These are phyloP conservation scores for Xerocomus cyaneibrunnescens DNA, from an alignment of 1,284 basidiomycete genomes.

Conservation along the genomic window DNA sequence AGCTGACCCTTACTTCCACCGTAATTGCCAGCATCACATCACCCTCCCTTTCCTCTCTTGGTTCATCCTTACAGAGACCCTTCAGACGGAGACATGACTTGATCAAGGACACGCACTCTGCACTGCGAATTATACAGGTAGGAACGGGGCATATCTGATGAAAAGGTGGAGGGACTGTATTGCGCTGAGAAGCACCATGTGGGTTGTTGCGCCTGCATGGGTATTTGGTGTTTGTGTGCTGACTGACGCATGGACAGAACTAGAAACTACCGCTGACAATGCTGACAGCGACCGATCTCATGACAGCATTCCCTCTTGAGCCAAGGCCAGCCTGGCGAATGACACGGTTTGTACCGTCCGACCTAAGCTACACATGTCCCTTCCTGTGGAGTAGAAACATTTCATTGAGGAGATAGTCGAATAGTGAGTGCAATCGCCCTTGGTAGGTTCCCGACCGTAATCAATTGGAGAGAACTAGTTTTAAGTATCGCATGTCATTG, in stretches of 20 bases:
- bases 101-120: conserved; percentile 92
- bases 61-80: conserved; percentile 88
- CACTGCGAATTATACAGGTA: conserved; percentile 87
- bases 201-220: conserved; percentile 27
- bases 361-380: conserved; percentile 94
- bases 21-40: conserved; percentile 79
- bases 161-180: conserved; percentile 84
- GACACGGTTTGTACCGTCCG: conserved; percentile 92
- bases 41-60: conserved; percentile 94
- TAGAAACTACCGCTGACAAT: conserved; percentile 53
- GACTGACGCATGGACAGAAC: conserved; percentile 39
- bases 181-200: conserved; percentile 71
- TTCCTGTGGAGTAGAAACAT: conserved; percentile 52
- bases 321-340: conserved; percentile 89
- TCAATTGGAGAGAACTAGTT: conserved; percentile 90
- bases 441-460: conserved; percentile 71
- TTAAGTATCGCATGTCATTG: conserved; percentile 38
- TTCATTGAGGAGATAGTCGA: not conserved
- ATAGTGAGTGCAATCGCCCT: conserved; percentile 72
- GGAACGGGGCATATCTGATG: conserved; percentile 76
- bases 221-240: not conserved
- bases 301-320: conserved; percentile 83
- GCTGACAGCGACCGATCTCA: not conserved
- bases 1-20: conserved; percentile 90
- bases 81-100: conserved; percentile 96